Base-by-base conservation (phyloP, 768 basidiomycete genomes). In the Suillus paluster region DNA sequence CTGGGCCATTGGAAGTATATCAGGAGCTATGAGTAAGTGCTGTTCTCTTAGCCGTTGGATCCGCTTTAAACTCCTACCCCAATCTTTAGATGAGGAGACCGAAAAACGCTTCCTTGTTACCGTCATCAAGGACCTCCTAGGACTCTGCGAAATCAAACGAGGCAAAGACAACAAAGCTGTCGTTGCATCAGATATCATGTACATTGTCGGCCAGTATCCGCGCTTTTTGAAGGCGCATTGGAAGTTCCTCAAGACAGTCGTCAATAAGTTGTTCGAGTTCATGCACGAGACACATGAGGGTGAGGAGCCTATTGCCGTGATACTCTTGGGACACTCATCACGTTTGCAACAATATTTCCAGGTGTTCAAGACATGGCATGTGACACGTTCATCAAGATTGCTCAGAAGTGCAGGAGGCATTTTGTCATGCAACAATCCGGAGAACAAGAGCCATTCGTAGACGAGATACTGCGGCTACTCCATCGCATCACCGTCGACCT, bases 291-390 rank as follows among this genome's bases (percentile, higher is more conserved):
- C 95, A 0, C 97, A 99, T 71, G 97, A 99, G 81, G 95, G 94
- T 90, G 39, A 39, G 17, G 3, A 30, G 36, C 36, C 8, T 33
- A 21, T 11, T 41, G 34, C 8, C 14, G 8, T 58, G 42, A 80
- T 71, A 44, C 25, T 53, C n/a, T 63, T 33, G n/a, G 44, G 41
- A 34, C 52, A 49, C 58, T 68, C 27, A 34, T 5, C 50, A 33
- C 41, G 33, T 44, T 53, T 41, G 21, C 34, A 49, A 19, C 64
- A 33, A 41, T 27, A 3, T 42, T 34, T 66, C 45, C 67, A 93
- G 94, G 96, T 80, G 97, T 99, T 12, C 97, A 99, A 76, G 97
- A 99, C 79, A 99, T 99, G 97, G 97, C 97, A 50, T 99, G 97
- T 78, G 97, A 99, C 75, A 99, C 97, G 0, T 99, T 99, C 78